These are phyloP conservation scores for Globisporangium mamillatum DNA, from an alignment of 352 stramenopile genomes.

Conservation along the genomic window DNA sequence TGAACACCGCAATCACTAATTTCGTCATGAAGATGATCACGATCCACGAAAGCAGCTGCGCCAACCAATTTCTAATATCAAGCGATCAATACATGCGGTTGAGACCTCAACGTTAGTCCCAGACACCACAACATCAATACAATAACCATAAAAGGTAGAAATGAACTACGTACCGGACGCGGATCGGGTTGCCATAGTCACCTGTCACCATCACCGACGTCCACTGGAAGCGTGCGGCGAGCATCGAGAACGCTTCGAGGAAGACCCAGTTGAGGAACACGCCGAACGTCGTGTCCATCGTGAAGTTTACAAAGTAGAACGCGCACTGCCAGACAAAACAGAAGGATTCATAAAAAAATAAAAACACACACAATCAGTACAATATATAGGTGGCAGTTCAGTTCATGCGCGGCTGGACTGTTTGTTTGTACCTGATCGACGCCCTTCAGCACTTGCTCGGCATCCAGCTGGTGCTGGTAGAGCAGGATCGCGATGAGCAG, in stretches of 20 bases:
- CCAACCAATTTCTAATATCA: constrained; percentile 46
- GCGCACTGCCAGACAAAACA: constrained; percentile 44
- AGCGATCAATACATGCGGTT: not conserved
- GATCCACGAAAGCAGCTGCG: constrained; percentile 80
- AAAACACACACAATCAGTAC: not conserved
- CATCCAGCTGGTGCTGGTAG: constrained; percentile 40
- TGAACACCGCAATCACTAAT: constrained; percentile 72
- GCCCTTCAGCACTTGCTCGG: constrained; percentile 17
- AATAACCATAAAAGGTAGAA: not conserved
- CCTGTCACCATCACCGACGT: constrained; percentile 55
- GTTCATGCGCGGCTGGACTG: not conserved
- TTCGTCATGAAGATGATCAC: constrained; percentile 79
- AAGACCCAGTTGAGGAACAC: constrained; percentile 85
- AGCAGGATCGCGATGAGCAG: constrained; percentile 86
- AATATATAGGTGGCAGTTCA: not conserved
- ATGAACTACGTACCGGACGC: constrained; percentile 26
- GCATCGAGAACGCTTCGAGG: constrained; percentile 47
- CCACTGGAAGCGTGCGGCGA: constrained; percentile 61
- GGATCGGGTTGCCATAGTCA: constrained; percentile 78
- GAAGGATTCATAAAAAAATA: not conserved
- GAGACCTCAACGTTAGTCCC: not conserved
- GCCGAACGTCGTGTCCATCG: constrained; percentile 81
- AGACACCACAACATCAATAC: not conserved
- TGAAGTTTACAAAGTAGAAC: constrained; percentile 90
- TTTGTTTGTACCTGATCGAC: constrained; percentile 52